These are phyloP conservation scores for Leccinum disarticulatum DNA, from an alignment of 768 basidiomycete genomes.

Conservation along the genomic window DNA sequence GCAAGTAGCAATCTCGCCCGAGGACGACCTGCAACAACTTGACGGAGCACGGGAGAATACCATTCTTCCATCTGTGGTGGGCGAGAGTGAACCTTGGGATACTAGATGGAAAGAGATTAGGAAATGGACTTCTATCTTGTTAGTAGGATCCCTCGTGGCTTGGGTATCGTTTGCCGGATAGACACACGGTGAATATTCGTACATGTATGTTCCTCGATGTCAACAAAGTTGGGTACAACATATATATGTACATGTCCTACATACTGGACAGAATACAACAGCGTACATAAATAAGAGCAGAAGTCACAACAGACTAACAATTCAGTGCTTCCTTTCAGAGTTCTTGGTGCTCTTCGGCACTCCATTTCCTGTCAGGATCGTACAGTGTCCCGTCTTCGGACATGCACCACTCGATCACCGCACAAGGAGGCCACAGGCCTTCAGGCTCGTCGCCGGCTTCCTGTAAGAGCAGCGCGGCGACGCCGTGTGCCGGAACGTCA, in stretches of 20 bases:
- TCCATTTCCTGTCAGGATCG: slow-evolving; percentile 31
- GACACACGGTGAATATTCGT: neutral
- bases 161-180: slow-evolving; percentile 30
- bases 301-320: neutral
- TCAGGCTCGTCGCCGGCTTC: slow-evolving; percentile 69
- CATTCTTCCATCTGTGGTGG: neutral
- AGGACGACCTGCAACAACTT: neutral
- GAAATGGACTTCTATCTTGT: slow-evolving; percentile 31
- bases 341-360: slow-evolving; percentile 12
- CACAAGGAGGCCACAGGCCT: slow-evolving; percentile 57
- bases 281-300: neutral
- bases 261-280: neutral
- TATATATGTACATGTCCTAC: neutral
- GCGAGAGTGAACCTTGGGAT: slow-evolving; percentile 14
- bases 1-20: neutral
- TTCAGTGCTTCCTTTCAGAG: neutral
- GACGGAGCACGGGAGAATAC: neutral
- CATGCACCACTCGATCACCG: slow-evolving; percentile 56
- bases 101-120: slow-evolving; percentile 23
- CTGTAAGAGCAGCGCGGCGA: slow-evolving; percentile 61
- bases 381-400: slow-evolving; percentile 53
- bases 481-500: slow-evolving; percentile 65
- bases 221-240: neutral
- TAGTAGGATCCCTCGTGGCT: slow-evolving; percentile 25
- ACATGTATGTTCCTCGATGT: neutral